Conservation (phyloP, 1,284 basidiomycete genomes). For the Pseudozyma tsukubaensis region DNA sequence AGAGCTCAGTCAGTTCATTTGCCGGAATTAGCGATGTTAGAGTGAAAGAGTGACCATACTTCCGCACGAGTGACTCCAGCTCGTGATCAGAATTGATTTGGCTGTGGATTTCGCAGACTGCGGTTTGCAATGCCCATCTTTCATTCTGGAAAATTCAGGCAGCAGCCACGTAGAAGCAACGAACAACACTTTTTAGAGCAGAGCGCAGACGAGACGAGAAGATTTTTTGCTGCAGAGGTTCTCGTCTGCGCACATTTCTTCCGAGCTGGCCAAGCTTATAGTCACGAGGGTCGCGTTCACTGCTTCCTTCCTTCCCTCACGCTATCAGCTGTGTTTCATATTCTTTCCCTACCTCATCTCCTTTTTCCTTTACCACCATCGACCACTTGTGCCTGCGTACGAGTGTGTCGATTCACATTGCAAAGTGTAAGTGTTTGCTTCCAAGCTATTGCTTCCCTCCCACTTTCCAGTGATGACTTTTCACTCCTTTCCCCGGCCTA, state of each 20-base stretch:
- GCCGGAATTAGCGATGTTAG: slow-evolving; percentile 3
- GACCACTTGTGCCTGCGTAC: slow-evolving; percentile 33
- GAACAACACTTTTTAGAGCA: not conserved
- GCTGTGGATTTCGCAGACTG: slow-evolving; percentile 18
- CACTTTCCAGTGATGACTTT: slow-evolving; percentile 54
- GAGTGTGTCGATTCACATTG: slow-evolving; percentile 36
- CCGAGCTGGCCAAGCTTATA: slow-evolving; percentile 7
- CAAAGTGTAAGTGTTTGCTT: slow-evolving; percentile 32
- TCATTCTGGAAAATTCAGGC: slow-evolving; percentile 18
- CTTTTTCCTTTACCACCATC: slow-evolving; percentile 17
- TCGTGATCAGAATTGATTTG: not conserved
- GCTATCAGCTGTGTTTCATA: not conserved
- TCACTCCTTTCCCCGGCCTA: slow-evolving; percentile 69
- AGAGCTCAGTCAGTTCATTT: not conserved
- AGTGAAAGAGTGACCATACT: not conserved
- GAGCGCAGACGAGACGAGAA: slow-evolving; percentile 3
- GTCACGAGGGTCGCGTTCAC: not conserved
- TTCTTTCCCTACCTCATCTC: not conserved
- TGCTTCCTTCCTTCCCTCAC: slow-evolving; percentile 1
- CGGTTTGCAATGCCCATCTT: slow-evolving; percentile 11
- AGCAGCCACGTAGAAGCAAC: slow-evolving; percentile 11
- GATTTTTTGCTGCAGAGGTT: slow-evolving; percentile 13
- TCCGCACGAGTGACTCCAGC: slow-evolving; percentile 16
- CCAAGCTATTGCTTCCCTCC: slow-evolving; percentile 2
- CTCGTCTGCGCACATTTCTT: slow-evolving; percentile 9